phyloP scores from a whole-genome alignment of 2,329 filamentous ascomycete genomes.

The Claviceps quebecensis region DNA sequence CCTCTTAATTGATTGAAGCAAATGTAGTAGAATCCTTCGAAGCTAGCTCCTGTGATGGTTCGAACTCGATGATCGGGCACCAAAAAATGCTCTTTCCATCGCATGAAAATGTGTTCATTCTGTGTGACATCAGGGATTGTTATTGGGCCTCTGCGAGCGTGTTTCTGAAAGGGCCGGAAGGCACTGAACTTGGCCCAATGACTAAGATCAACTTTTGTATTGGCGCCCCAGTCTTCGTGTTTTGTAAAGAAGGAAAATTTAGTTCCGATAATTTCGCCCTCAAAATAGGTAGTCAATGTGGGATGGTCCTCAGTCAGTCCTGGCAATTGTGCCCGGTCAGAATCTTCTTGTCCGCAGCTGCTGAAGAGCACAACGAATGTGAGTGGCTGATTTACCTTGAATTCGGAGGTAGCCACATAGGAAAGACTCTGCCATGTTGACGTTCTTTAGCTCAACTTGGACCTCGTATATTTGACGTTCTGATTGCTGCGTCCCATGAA shows the following conservation, averaged over 20 bases:
- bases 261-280: slow-evolving; percentile 91
- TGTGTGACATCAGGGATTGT: slow-evolving; percentile 58
- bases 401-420: slow-evolving; percentile 92
- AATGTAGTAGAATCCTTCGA: slow-evolving; percentile 98
- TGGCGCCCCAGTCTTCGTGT: slow-evolving; percentile 83
- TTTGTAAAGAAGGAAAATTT: slow-evolving; percentile 91
- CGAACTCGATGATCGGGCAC: slow-evolving; percentile 88
- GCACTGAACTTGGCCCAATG: slow-evolving; percentile 88
- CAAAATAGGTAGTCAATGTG: slow-evolving; percentile 95
- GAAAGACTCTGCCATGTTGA: slow-evolving; percentile 87
- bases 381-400: slow-evolving; percentile 47
- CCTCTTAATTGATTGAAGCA: slow-evolving; percentile 91
- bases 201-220: slow-evolving; percentile 75
- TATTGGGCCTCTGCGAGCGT: slow-evolving; percentile 40
- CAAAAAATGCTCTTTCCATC: slow-evolving; percentile 97
- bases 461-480: slow-evolving; percentile 90
- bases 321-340: slow-evolving; percentile 21
- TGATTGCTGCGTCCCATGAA: slow-evolving; percentile 82
- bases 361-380: neutral
- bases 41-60: slow-evolving; percentile 86
- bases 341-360: neutral
- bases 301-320: slow-evolving; percentile 91
- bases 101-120: slow-evolving; percentile 88
- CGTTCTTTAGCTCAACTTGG: slow-evolving; percentile 91
- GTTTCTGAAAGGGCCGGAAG: slow-evolving; percentile 60